A percentile compares a stretch with the other conserved stretches of the same genome.
These are phyloP conservation scores for Cnidoscolus chayamansa DNA, from an alignment of 441 rosid species.

Conservation along the genomic window DNA sequence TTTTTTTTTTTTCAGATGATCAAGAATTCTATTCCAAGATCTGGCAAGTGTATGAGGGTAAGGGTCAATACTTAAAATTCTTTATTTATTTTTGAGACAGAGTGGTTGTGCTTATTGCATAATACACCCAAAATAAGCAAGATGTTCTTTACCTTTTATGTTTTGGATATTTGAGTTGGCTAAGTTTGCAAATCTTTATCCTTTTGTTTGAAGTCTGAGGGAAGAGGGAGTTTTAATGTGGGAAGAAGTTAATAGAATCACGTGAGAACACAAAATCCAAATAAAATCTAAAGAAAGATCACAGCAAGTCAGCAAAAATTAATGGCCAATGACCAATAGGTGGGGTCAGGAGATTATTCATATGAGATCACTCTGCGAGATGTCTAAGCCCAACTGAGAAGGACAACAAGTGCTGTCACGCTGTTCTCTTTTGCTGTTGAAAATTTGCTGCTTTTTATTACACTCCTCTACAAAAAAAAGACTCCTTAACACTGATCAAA, in stretches of 20 bases:
- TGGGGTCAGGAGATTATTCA: conserved; percentile 15
- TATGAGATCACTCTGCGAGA: conserved; percentile 7
- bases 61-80: too few relatives aligned
- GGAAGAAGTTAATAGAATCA: conserved; percentile 21
- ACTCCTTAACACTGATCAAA: neutral
- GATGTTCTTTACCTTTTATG: too few relatives aligned
- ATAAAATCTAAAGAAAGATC: conserved; percentile 35
- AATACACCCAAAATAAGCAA: too few relatives aligned
- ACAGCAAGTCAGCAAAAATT: conserved; percentile 17
- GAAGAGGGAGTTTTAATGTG: conserved; percentile 14
- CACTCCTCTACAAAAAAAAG: neutral
- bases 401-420: conserved; percentile 21
- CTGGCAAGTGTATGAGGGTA: too few relatives aligned
- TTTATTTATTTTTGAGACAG: too few relatives aligned
- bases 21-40: too few relatives aligned
- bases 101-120: too few relatives aligned
- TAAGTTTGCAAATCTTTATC: too few relatives aligned
- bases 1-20: neutral
- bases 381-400: conserved; percentile 8
- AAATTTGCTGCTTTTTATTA: neutral
- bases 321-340: conserved; percentile 12
- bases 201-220: conserved; percentile 1
- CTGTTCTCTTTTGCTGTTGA: neutral
- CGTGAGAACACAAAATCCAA: conserved; percentile 39
- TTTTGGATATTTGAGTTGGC: too few relatives aligned